phyloP scores from a whole-genome alignment of 352 stramenopile genomes.

The Globisporangium uncinulatum region DNA sequence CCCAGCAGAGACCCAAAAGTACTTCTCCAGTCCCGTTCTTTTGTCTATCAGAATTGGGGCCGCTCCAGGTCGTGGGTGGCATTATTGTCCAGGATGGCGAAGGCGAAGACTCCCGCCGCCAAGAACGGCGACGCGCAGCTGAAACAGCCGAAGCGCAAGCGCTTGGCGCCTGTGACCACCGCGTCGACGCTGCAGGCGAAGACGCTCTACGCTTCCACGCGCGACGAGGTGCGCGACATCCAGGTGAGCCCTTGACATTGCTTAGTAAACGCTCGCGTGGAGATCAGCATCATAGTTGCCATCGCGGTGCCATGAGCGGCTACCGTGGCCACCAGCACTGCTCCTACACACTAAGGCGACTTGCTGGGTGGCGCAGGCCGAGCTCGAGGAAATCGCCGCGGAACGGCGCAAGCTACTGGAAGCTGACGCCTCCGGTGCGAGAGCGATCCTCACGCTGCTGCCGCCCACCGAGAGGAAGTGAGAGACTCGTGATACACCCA shows the following conservation, averaged over 20 bases:
- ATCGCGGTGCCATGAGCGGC: too few species aligned
- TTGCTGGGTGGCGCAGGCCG: conserved; percentile 9
- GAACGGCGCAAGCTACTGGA: conserved; percentile 28
- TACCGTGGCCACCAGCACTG: too few species aligned
- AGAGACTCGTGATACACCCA: too few species aligned
- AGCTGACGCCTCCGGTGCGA: conserved; percentile 16
- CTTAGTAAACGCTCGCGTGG: neutral
- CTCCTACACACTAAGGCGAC: neutral
- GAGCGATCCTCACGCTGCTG: conserved; percentile 27
- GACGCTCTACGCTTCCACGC: conserved; percentile 35
- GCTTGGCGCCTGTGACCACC: conserved; percentile 17
- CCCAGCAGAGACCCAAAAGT: too few species aligned
- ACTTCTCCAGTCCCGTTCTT: too few species aligned
- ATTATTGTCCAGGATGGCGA: neutral
- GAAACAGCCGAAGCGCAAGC: conserved; percentile 25
- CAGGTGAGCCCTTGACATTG: conserved; percentile 16
- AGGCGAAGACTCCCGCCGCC: neutral
- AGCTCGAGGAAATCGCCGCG: conserved; percentile 30
- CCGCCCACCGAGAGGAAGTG: conserved; percentile 17
- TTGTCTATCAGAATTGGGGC: too few species aligned
- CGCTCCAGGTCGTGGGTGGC: too few species aligned
- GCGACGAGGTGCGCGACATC: conserved; percentile 40
- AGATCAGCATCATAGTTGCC: neutral
- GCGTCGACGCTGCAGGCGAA: conserved; percentile 33
- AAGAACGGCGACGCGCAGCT: conserved; percentile 2